Percentiles rank a stretch among this genome's conserved stretches.
phyloP scores from a whole-genome alignment of 495 filamentous ascomycete genomes.

The Penicillium paradoxum region DNA sequence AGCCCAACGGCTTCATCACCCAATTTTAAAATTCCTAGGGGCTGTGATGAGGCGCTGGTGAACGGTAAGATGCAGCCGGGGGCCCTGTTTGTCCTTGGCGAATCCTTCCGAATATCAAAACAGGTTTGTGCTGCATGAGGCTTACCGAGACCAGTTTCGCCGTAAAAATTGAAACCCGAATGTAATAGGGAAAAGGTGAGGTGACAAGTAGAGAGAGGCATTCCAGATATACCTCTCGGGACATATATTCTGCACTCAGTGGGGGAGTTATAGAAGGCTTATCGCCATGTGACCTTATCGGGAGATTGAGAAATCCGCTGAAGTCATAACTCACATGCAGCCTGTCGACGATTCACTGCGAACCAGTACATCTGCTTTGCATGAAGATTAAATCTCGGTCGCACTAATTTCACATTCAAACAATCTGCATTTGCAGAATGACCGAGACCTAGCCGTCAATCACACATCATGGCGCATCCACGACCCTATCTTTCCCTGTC shows the following conservation, averaged over 20 bases:
- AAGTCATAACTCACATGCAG: slow-evolving; percentile 5
- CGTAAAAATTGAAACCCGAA: not conserved
- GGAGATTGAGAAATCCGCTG: slow-evolving; percentile 11
- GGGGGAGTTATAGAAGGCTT: not conserved
- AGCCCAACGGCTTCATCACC: not conserved
- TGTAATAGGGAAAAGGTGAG: not conserved
- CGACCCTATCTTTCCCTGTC: slow-evolving; percentile 20
- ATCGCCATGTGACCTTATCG: slow-evolving; percentile 17
- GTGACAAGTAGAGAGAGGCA: not conserved
- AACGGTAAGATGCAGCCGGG: slow-evolving; percentile 3
- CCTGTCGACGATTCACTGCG: not conserved
- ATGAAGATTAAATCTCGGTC: not conserved
- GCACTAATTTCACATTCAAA: not conserved
- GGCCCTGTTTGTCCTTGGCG: not conserved
- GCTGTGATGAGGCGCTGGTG: not conserved
- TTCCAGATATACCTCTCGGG: not conserved
- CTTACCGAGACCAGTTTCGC: not conserved
- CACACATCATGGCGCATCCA: slow-evolving; percentile 20
- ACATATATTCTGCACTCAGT: not conserved
- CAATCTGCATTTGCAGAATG: slow-evolving; percentile 6
- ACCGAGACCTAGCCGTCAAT: slow-evolving; percentile 8
- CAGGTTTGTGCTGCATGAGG: not conserved
- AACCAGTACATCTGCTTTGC: not conserved
- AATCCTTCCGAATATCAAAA: not conserved
- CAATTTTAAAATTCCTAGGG: not conserved